A percentile compares a stretch with the other conserved stretches of the same genome.
Conservation (phyloP, 257 asterid genomes). For the Echites panduratus region DNA sequence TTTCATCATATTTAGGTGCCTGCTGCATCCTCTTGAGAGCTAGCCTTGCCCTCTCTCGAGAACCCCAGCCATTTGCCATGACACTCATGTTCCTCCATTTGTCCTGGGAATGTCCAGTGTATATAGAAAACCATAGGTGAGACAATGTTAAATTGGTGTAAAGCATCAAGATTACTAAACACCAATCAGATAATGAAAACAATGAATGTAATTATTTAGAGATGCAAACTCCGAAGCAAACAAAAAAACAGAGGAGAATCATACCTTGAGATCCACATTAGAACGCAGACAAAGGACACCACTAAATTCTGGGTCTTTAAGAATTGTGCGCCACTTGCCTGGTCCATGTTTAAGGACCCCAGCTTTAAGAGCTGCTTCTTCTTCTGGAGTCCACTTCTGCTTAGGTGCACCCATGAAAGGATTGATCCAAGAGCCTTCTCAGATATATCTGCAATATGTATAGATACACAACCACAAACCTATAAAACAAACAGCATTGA, state of each 20-base stretch:
- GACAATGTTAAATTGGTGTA: neutral
- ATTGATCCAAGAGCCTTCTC: conserved; percentile 8
- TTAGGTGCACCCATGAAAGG: conserved; percentile 88
- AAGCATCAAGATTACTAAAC: neutral
- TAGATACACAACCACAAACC: neutral
- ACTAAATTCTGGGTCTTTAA: conserved; percentile 87
- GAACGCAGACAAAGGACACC: conserved; percentile 71
- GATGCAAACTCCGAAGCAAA: conserved; percentile 1
- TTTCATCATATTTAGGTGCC: conserved; percentile 56
- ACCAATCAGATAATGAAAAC: conserved; percentile 2
- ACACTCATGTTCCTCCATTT: conserved; percentile 99
- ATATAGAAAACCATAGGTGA: neutral
- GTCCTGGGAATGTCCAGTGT: conserved; percentile 48
- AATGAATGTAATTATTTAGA: neutral
- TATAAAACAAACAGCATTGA: conserved; percentile 1
- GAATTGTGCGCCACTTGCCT: conserved; percentile 97
- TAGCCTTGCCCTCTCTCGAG: conserved; percentile 75
- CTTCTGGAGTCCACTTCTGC: conserved; percentile 98
- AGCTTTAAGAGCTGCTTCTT: conserved; percentile 97
- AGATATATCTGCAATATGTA: neutral
- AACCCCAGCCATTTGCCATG: conserved; percentile 91
- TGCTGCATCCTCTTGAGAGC: conserved; percentile 64
- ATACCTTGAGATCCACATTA: conserved; percentile 96
- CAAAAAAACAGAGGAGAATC: neutral
- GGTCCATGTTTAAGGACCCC: conserved; percentile 94